Evolutionary conservation across 192 early-diverging fungal species (phyloP), one percentile per base, ranked within the genome.

Genomic region (Rhizophagus sp.): DNA sequence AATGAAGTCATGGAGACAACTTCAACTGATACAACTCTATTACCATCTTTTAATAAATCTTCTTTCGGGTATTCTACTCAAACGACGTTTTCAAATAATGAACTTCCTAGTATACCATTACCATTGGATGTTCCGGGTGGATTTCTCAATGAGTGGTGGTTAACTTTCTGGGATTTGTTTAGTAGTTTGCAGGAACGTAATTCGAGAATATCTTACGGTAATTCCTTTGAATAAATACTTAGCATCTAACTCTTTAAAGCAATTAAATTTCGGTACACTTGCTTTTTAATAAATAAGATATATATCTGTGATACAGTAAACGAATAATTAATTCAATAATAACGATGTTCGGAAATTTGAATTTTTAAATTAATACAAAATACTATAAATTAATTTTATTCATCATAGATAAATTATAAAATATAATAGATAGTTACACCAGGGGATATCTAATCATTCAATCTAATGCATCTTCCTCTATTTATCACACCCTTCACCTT

Each of bases 71-170:
- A 33, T 34, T 15, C 27, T 17, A 12, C 62, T 64, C 25, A 30
- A 66, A 66, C 12, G 13, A 34, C 65, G 6, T 17, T 22, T 7
- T 6, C 52, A 57, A 22, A 27, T 25, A 25, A 70, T 19, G 34
- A 70, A 41, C 39, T 41, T 70, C 68, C 68, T 41, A 36, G 41
- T 41, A 36, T 70, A 39, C 22, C 36, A 41, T 70, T 70, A 41
- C 68, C 68, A n/a, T 70, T 70, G 22, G 68, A 70, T 22, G 68
- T 33, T 39, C 68, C 30, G 24, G 68, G 39, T n/a, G 68, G 36
- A 36, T 70, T 70, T 41, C 36, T 70, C 4, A 33, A 34, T 22
- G 68, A 70, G 13, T 70, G 68, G 68, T 70, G 33, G 33, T 41
- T 33, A 22, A 70, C 10, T 10, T 17, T 70, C 9, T 70, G 68